Base-by-base conservation (phyloP, 2,329 filamentous ascomycete genomes). In the Nemania sp. region DNA sequence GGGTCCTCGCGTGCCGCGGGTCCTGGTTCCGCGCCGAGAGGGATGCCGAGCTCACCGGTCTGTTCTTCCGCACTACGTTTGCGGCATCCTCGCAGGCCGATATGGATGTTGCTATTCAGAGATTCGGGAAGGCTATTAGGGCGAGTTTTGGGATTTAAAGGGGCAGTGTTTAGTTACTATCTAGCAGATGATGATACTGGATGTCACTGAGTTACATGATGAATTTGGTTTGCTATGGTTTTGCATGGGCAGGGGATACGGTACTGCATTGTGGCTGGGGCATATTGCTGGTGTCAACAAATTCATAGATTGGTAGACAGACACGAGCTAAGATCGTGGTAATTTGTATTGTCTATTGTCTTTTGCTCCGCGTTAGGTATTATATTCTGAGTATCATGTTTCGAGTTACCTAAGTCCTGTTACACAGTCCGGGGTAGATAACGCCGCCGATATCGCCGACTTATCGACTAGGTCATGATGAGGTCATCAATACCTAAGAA, bases 21-120 rank as follows among this genome's bases (percentile, higher is more conserved):
- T 94, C 90, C 55, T 99, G 94, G 94, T 99, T 98, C 86, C 87
- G 89, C 66, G 92, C 94, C 0, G 91, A 96, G 77, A 87, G 86
- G 51, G 84, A 87, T 53, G 54, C 41, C 55, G 85, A 83, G 76
- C 84, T 85, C 8, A 83, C 85, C 11, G 90, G 89, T 29, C 84
- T 97, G 80, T 98, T 93, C 82, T 97, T 98, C 85, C 88, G 96
- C 60, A 90, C 93, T 3, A 99, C 95, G 0, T 99, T 92, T 82
- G 94, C 95, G 0, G 90, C 94, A 43, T 94, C 94, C 1, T 89
- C 88, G 13, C 85, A 87, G 15, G 87, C 90, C 62, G 88, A 89
- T 72, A 94, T 95, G 85, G 84, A 84, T 2, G 87, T 90, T 75
- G 92, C 92, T 1, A 93, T 94, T 65, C 84, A 85, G 70, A 84